A percentile compares a stretch with the other conserved stretches of the same genome.
Evolutionary conservation across 2,329 filamentous ascomycete species (phyloP).

Genomic region (Periconia sp.): DNA sequence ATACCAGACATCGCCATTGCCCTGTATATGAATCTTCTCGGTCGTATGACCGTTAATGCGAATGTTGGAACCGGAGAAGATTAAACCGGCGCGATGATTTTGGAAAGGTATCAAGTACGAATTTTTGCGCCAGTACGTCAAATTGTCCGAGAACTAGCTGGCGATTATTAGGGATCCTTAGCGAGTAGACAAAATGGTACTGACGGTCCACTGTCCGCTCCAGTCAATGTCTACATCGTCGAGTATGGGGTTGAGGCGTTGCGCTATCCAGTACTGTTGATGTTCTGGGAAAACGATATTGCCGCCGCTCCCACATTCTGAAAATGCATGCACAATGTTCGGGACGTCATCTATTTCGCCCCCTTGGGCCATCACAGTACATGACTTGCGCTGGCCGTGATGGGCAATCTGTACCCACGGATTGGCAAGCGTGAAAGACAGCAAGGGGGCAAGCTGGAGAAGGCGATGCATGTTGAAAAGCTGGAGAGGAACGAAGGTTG

Average conservation of each 20-base stretch:
- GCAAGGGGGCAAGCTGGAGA: constrained; percentile 1
- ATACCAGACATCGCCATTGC: constrained; percentile 60
- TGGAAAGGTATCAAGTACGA: constrained; percentile 61
- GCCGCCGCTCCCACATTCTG: constrained; percentile 48
- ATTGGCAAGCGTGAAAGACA: constrained; percentile 7
- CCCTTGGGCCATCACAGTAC: constrained; percentile 47
- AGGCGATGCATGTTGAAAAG: constrained; percentile 5
- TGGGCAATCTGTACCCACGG: constrained; percentile 3
- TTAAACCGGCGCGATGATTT: constrained; percentile 61
- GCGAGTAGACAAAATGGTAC: constrained; percentile 2
- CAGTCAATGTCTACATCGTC: constrained; percentile 60
- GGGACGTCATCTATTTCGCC: constrained; percentile 49
- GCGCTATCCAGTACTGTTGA: constrained; percentile 59
- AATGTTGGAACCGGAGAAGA: constrained; percentile 58
- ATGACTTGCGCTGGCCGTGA: constrained; percentile 27
- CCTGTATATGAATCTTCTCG: constrained; percentile 61
- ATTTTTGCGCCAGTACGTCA: constrained; percentile 62
- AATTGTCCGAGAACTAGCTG: constrained; percentile 55
- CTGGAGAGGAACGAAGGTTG: not conserved
- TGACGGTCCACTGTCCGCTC: constrained; percentile 58
- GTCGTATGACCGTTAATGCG: constrained; percentile 59
- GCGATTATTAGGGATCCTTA: not conserved
- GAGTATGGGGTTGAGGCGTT: constrained; percentile 57
- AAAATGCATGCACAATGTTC: constrained; percentile 50
- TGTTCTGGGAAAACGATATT: constrained; percentile 58